Percentiles rank a stretch among this genome's conserved stretches.
Conservation (phyloP, 1,139 yeast genomes). For the Petasospora fabianii region DNA sequence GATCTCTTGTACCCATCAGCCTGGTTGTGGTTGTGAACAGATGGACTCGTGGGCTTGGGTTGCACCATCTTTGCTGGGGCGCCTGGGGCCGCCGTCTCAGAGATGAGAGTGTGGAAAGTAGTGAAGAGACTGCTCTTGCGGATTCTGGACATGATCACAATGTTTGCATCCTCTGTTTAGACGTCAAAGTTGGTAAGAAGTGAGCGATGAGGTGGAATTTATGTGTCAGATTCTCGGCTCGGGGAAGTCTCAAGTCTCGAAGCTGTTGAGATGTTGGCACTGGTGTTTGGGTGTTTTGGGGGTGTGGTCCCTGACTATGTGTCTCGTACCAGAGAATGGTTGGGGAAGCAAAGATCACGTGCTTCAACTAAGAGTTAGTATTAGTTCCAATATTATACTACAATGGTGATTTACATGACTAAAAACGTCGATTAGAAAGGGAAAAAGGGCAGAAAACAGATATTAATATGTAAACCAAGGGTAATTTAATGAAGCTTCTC, state of each 20-base stretch:
- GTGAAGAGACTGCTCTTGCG: constrained; percentile 9
- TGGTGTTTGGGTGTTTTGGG: neutral
- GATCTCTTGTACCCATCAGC: constrained; percentile 38
- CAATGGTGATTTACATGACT: too few species aligned
- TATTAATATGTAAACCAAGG: neutral
- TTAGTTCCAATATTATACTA: too few species aligned
- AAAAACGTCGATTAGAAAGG: neutral
- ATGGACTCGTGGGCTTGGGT: constrained; percentile 7
- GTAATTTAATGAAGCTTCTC: constrained; percentile 4
- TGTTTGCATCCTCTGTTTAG: neutral
- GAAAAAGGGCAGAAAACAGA: neutral
- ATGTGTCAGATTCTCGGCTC: too few species aligned
- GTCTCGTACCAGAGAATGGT: neutral
- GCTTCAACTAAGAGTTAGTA: neutral
- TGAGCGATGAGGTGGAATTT: neutral
- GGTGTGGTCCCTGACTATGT: neutral
- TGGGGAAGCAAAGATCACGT: neutral
- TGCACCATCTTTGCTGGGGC: constrained; percentile 1
- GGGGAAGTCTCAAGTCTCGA: too few species aligned
- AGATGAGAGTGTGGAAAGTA: constrained; percentile 10
- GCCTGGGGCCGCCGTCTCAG: constrained; percentile 16
- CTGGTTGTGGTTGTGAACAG: constrained; percentile 4
- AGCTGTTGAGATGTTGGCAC: neutral
- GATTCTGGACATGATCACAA: constrained; percentile 7
- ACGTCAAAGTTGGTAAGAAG: too few species aligned